phyloP scores from a whole-genome alignment of 768 basidiomycete genomes.

The Hemileccinum impolitum region DNA sequence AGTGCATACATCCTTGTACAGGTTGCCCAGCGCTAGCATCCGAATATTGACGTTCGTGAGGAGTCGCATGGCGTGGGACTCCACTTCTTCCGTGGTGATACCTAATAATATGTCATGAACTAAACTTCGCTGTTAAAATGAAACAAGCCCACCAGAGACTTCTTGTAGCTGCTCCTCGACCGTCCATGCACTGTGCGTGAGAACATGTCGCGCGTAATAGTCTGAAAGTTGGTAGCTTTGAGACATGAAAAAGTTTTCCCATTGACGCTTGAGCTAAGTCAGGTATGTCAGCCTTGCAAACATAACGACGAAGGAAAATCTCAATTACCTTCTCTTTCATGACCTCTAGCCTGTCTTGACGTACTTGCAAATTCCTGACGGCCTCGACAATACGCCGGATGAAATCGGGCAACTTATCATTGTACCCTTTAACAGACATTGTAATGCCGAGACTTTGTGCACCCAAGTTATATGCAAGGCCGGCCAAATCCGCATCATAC shows the following conservation, averaged over 20 bases:
- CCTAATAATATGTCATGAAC: constrained; percentile 37
- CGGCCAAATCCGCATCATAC: constrained; percentile 91
- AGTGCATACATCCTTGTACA: constrained; percentile 69
- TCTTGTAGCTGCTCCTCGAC: constrained; percentile 73
- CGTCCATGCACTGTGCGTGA: constrained; percentile 73
- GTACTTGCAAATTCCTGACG: constrained; percentile 59
- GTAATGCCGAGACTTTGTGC: constrained; percentile 63
- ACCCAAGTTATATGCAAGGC: constrained; percentile 69
- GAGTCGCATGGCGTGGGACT: constrained; percentile 54
- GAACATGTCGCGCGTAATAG: constrained; percentile 67
- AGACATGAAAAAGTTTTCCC: constrained; percentile 83
- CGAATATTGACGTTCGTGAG: constrained; percentile 65
- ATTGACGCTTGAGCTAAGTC: constrained; percentile 65
- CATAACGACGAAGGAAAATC: neutral
- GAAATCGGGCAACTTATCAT: constrained; percentile 83
- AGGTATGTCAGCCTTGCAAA: neutral
- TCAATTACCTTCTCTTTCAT: constrained; percentile 76
- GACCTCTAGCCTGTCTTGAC: constrained; percentile 70
- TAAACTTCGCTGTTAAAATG: neutral
- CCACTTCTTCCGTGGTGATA: constrained; percentile 68
- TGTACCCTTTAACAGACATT: constrained; percentile 78
- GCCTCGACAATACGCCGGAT: constrained; percentile 68
- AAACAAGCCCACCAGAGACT: constrained; percentile 56
- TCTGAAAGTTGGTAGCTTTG: constrained; percentile 80
- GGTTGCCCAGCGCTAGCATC: constrained; percentile 79